Evolutionary conservation across 208 protist species (phyloP).

Genomic region (Acanthamoeba triangularis): DNA sequence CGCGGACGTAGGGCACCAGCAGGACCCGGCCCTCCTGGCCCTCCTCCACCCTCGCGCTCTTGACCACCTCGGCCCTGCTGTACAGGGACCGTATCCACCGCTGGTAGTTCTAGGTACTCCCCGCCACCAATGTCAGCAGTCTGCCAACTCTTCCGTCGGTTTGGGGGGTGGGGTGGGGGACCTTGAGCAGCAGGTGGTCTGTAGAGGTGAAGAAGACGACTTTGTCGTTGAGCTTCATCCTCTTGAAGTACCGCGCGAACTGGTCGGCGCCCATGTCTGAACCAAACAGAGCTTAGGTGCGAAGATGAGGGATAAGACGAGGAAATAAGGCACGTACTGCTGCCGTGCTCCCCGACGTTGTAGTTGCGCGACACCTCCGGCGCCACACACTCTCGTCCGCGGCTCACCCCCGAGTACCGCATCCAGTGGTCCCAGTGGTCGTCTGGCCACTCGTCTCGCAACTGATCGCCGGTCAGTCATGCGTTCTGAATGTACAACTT

Average conservation of each 20-base stretch:
- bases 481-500: too few relatives aligned
- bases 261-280: conserved; percentile 12
- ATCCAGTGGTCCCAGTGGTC: conserved; percentile 92
- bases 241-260: conserved; percentile 58
- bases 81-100: neutral
- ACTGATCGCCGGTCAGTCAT: neutral
- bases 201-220: neutral
- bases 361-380: conserved; percentile 81
- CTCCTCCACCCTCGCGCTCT: neutral
- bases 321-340: neutral
- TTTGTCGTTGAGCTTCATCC: conserved; percentile 73
- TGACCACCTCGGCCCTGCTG: neutral
- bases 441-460: conserved; percentile 85
- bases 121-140: neutral
- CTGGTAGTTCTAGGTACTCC: neutral
- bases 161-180: neutral
- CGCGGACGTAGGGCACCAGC: neutral
- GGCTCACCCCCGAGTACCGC: conserved; percentile 65
- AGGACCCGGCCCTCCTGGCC: neutral
- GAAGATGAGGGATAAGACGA: neutral
- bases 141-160: neutral
- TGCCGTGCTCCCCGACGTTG: conserved; percentile 77
- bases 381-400: conserved; percentile 75
- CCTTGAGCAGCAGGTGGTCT: conserved; percentile 27
- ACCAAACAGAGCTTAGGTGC: neutral